Conservation (phyloP, 2,329 filamentous ascomycete genomes). For the Microcyclosporella mali region DNA sequence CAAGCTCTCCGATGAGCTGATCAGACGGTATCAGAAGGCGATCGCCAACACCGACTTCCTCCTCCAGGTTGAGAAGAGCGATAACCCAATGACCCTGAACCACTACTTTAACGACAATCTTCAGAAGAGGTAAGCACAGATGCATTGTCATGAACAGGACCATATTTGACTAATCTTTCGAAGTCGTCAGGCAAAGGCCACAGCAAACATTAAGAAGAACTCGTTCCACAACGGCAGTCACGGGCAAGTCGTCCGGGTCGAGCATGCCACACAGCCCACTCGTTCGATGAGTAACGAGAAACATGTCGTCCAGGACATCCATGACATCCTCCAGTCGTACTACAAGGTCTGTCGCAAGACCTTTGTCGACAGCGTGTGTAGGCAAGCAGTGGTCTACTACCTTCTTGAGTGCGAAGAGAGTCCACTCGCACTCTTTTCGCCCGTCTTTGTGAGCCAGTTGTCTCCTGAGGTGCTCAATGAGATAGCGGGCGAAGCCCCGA, state of each 20-base stretch:
- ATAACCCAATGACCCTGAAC: slow-evolving; percentile 47
- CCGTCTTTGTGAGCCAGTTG: slow-evolving; percentile 47
- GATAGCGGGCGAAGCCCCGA: slow-evolving; percentile 54
- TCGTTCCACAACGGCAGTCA: slow-evolving; percentile 5
- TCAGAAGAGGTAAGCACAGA: slow-evolving; percentile 32
- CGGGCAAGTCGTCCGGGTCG: slow-evolving; percentile 16
- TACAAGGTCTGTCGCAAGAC: slow-evolving; percentile 54
- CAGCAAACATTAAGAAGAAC: slow-evolving; percentile 8
- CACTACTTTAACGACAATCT: slow-evolving; percentile 47
- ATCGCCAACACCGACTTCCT: slow-evolving; percentile 48
- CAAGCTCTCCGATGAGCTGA: slow-evolving; percentile 42
- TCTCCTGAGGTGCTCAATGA: slow-evolving; percentile 44
- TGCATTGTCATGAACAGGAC: not conserved
- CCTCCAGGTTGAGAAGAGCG: slow-evolving; percentile 45
- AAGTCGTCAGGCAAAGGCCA: slow-evolving; percentile 17
- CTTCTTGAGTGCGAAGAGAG: slow-evolving; percentile 47
- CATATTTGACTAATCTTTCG: slow-evolving; percentile 4
- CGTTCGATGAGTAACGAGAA: slow-evolving; percentile 34
- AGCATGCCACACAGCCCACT: slow-evolving; percentile 15
- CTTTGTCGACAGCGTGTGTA: slow-evolving; percentile 58
- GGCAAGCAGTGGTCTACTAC: slow-evolving; percentile 51
- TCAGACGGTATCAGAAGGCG: slow-evolving; percentile 42
- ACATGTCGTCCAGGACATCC: slow-evolving; percentile 47
- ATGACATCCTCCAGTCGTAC: slow-evolving; percentile 48
- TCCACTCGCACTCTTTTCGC: slow-evolving; percentile 50